A percentile compares a stretch with the other conserved stretches of the same genome.
Conservation (phyloP, 257 asterid genomes). For the Nicotiana paniculata region DNA sequence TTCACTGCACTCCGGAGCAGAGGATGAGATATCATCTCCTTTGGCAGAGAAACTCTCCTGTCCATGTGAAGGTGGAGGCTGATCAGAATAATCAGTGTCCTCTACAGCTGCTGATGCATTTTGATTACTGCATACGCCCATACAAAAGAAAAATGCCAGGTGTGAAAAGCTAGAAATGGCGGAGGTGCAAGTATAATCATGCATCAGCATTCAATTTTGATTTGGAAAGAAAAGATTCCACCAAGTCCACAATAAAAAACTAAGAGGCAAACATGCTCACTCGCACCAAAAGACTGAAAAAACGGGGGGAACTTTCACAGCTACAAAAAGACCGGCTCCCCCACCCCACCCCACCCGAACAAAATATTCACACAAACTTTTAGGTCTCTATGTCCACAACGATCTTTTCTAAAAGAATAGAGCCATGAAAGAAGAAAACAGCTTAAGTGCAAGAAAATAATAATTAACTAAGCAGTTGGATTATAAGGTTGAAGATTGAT, state of each 20-base stretch:
- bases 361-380: neutral
- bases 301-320: neutral
- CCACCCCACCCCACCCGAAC: neutral
- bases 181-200: constrained; percentile 9
- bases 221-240: neutral
- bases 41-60: constrained; percentile 30
- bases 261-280: neutral
- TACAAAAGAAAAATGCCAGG: neutral
- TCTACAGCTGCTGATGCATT: constrained; percentile 36
- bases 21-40: constrained; percentile 53
- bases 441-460: neutral
- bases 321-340: neutral
- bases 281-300: neutral
- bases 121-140: constrained; percentile 39
- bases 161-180: neutral
- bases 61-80: constrained; percentile 42
- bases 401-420: neutral
- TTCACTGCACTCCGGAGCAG: constrained; percentile 42
- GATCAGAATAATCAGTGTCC: constrained; percentile 44
- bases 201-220: constrained; percentile 6
- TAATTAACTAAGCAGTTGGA: neutral
- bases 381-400: neutral
- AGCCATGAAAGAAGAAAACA: neutral
- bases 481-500: neutral
- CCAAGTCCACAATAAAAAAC: neutral